Evolutionary conservation across 345 rosid genomes (phyloP).

Genomic region (Moricandia moricandioides): DNA sequence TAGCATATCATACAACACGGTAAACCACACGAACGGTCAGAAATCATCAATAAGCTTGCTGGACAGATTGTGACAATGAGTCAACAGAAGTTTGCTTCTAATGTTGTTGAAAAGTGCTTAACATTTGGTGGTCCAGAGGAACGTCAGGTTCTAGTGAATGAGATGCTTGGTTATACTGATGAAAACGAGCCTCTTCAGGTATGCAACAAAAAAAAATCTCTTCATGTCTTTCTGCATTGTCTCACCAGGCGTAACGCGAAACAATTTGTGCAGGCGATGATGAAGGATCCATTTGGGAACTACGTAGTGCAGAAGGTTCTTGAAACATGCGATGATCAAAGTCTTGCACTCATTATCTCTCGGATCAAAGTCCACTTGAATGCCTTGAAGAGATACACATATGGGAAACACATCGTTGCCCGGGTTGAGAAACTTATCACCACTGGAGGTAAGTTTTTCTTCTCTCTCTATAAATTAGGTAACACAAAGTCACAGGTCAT

Average conservation of each 20-base stretch:
- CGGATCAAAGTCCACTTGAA: slow-evolving; percentile 86
- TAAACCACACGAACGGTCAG: slow-evolving; percentile 70
- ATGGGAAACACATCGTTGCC: slow-evolving; percentile 94
- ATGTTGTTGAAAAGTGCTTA: slow-evolving; percentile 92
- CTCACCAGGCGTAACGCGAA: background rate
- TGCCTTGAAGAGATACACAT: slow-evolving; percentile 88
- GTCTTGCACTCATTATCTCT: slow-evolving; percentile 75
- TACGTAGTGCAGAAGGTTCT: slow-evolving; percentile 45
- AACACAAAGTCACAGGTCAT: background rate
- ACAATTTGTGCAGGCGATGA: slow-evolving; percentile 69
- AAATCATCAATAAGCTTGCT: slow-evolving; percentile 72
- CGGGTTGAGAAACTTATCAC: slow-evolving; percentile 92
- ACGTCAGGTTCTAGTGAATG: slow-evolving; percentile 76
- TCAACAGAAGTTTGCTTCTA: slow-evolving; percentile 97
- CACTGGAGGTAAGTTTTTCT: slow-evolving; percentile 64
- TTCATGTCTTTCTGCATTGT: slow-evolving; percentile 3
- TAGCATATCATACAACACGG: slow-evolving; percentile 95
- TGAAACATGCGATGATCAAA: slow-evolving; percentile 87
- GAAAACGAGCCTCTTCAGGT: slow-evolving; percentile 99
- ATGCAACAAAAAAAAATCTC: background rate
- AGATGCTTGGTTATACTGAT: slow-evolving; percentile 90
- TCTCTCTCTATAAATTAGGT: background rate
- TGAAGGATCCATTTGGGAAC: slow-evolving; percentile 98
- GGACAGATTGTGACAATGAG: slow-evolving; percentile 97
- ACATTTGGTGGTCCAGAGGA: slow-evolving; percentile 83